Evolutionary conservation across 352 stramenopile genomes (phyloP).

Genomic region (Bremia lactucae): DNA sequence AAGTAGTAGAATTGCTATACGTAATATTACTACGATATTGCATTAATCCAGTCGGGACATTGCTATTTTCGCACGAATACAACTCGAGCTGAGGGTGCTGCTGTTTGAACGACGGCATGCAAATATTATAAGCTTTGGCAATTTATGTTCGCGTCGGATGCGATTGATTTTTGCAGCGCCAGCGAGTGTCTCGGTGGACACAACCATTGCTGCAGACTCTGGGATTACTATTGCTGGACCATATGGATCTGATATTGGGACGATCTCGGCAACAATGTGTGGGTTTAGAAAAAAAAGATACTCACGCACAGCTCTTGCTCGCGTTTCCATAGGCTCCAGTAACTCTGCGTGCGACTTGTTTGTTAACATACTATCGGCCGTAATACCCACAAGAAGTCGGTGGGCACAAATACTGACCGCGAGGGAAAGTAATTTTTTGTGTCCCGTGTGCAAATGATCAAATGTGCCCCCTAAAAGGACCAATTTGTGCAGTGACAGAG

Average conservation of each 20-base stretch:
- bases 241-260: slow-evolving; percentile 78
- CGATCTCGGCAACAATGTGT: slow-evolving; percentile 47
- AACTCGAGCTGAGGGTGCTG: slow-evolving; percentile 78
- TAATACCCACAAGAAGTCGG: slow-evolving; percentile 69
- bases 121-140: slow-evolving; percentile 58
- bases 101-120: slow-evolving; percentile 71
- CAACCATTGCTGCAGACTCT: slow-evolving; percentile 60
- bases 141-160: slow-evolving; percentile 45
- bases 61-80: slow-evolving; percentile 63
- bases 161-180: slow-evolving; percentile 80
- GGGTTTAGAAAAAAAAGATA: slow-evolving; percentile 68
- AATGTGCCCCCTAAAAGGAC: slow-evolving; percentile 82
- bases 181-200: slow-evolving; percentile 73
- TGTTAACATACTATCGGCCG: slow-evolving; percentile 60
- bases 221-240: slow-evolving; percentile 73
- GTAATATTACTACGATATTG: too few relatives aligned
- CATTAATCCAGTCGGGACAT: slow-evolving; percentile 10
- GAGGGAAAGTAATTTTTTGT: slow-evolving; percentile 84
- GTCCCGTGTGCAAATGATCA: slow-evolving; percentile 86
- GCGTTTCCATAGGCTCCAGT: slow-evolving; percentile 46
- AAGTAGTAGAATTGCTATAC: background rate
- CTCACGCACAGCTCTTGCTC: slow-evolving; percentile 40
- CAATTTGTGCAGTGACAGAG: slow-evolving; percentile 40
- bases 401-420: slow-evolving; percentile 44
- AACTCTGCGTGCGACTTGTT: slow-evolving; percentile 68